Percentiles rank a stretch among this genome's conserved stretches.
Conservation (phyloP, 2,329 filamentous ascomycete species). For the Trichoderma sp. region DNA sequence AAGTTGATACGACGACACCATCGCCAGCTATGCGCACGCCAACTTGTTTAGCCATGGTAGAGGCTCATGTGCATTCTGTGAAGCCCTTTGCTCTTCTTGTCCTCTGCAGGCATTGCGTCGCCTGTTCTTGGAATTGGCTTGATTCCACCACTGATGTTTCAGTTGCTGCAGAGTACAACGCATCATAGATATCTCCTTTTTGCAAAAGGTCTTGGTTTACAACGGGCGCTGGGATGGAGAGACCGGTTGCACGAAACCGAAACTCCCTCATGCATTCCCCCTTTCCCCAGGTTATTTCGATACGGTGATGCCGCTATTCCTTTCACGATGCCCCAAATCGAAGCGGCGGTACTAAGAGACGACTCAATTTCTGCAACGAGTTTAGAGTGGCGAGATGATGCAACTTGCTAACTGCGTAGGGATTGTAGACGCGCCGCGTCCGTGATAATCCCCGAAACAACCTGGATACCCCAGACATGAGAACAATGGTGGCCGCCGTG, state of each 20-base stretch:
- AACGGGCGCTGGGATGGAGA: background rate
- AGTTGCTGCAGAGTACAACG: background rate
- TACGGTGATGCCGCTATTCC: background rate
- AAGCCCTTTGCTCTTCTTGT: background rate
- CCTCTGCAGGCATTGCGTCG: background rate
- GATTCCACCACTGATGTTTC: background rate
- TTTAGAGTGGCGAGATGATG: background rate
- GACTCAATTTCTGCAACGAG: background rate
- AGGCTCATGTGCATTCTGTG: background rate
- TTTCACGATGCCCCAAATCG: background rate
- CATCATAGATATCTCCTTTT: background rate
- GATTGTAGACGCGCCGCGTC: slow-evolving; percentile 1
- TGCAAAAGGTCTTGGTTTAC: background rate
- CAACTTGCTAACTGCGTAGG: background rate
- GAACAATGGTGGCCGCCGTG: background rate
- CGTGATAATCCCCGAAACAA: background rate
- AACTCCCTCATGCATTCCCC: background rate
- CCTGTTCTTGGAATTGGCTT: background rate
- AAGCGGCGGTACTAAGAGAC: background rate
- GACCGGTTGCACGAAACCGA: background rate
- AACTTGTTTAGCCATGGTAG: background rate
- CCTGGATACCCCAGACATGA: slow-evolving; percentile 9
- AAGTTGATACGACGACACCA: background rate
- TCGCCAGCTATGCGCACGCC: background rate
- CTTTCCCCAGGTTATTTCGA: slow-evolving; percentile 1